These are phyloP conservation scores for Malassezia nana DNA, from an alignment of 1,284 basidiomycete genomes.

Conservation along the genomic window DNA sequence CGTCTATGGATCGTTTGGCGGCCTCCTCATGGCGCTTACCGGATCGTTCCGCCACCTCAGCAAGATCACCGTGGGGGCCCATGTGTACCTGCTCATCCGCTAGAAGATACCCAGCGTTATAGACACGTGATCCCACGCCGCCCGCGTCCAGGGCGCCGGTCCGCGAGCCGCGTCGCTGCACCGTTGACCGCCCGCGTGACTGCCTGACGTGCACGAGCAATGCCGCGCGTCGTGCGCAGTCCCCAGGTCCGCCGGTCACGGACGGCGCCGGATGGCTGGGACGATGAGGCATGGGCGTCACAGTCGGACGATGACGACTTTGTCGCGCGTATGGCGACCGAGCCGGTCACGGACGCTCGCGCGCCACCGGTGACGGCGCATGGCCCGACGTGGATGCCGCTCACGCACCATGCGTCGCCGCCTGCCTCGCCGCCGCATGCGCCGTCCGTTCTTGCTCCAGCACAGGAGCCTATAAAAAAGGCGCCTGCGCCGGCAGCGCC, in stretches of 20 bases:
- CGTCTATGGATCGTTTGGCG: slow-evolving; percentile 89
- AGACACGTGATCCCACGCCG: not conserved
- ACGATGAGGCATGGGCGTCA: slow-evolving; percentile 45
- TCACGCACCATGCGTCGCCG: slow-evolving; percentile 8
- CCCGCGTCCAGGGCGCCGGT: not conserved
- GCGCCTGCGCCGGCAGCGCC: not conserved
- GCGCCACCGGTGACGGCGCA: slow-evolving; percentile 16
- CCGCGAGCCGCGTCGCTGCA: not conserved
- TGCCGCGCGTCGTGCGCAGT: not conserved
- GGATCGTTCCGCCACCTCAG: slow-evolving; percentile 88
- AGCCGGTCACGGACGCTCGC: not conserved
- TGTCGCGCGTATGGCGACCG: slow-evolving; percentile 27
- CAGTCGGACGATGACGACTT: slow-evolving; percentile 47
- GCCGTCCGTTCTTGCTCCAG: too few relatives aligned
- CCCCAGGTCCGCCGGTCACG: not conserved
- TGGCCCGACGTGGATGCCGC: slow-evolving; percentile 12
- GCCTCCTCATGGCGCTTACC: slow-evolving; percentile 86
- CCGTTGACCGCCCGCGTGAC: not conserved
- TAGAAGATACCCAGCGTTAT: slow-evolving; percentile 18
- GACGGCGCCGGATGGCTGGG: slow-evolving; percentile 21
- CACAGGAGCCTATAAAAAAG: too few relatives aligned
- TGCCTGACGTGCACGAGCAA: not conserved
- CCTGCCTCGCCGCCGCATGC: slow-evolving; percentile 1
- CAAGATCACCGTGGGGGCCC: slow-evolving; percentile 80
- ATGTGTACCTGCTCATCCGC: slow-evolving; percentile 79